These are phyloP conservation scores for Pythium vanterpoolii DNA, from an alignment of 352 stramenopile genomes.

Conservation along the genomic window DNA sequence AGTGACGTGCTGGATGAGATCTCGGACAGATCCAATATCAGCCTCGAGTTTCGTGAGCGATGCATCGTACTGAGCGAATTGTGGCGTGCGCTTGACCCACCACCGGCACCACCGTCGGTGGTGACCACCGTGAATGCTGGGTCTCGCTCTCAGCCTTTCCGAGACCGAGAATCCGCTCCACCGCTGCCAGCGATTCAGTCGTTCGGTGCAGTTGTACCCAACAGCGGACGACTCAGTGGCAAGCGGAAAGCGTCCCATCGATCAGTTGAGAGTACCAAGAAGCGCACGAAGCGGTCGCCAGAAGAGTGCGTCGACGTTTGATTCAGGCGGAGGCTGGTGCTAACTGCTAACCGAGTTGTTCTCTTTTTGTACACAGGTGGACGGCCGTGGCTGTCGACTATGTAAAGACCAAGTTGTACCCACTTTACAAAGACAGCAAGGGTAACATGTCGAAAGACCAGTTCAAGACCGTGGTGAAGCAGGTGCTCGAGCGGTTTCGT, in stretches of 20 bases:
- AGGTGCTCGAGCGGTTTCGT: slow-evolving; percentile 57
- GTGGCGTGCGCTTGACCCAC: slow-evolving; percentile 20
- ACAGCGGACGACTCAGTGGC: not conserved
- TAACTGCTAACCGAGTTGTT: not conserved
- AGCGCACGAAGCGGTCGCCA: not conserved
- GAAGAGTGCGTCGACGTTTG: slow-evolving; percentile 6
- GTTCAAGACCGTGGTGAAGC: slow-evolving; percentile 79
- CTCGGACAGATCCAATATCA: slow-evolving; percentile 4
- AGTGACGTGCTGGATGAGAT: slow-evolving; percentile 10
- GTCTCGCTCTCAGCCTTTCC: not conserved
- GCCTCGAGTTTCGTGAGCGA: slow-evolving; percentile 16
- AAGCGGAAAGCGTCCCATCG: slow-evolving; percentile 1
- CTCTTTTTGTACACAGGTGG: slow-evolving; percentile 32
- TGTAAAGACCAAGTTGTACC: slow-evolving; percentile 79
- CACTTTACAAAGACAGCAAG: slow-evolving; percentile 61
- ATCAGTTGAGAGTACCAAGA: not conserved
- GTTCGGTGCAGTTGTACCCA: not conserved
- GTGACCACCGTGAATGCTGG: not conserved
- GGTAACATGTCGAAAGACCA: slow-evolving; percentile 66
- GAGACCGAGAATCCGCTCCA: not conserved
- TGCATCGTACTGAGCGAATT: slow-evolving; percentile 18
- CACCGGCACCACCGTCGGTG: not conserved
- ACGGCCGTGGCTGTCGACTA: slow-evolving; percentile 58
- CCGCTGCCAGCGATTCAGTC: slow-evolving; percentile 12
- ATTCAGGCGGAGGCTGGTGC: not conserved